phyloP scores from a whole-genome alignment of 805 yeast genomes.

The Komagataella kurtzmanii region DNA sequence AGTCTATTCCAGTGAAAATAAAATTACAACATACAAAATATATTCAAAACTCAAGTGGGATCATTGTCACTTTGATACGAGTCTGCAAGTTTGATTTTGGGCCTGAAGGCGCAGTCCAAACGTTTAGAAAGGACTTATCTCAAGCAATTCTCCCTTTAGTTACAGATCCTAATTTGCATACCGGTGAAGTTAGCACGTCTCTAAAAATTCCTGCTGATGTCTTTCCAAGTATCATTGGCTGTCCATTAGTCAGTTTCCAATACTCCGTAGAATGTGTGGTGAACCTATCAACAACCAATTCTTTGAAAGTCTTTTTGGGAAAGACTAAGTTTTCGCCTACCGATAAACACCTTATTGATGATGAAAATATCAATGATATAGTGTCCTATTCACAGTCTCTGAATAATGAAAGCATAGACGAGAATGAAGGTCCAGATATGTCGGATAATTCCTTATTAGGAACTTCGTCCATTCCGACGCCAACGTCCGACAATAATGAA shows the following conservation, averaged over 20 bases:
- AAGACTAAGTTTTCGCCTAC: background rate
- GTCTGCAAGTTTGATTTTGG: conserved; percentile 58
- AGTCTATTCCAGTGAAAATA: conserved; percentile 59
- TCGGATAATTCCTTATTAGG: background rate
- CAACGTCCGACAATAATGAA: background rate
- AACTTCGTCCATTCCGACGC: background rate
- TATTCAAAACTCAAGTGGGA: conserved; percentile 56
- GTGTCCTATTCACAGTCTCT: background rate
- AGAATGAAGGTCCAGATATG: background rate
- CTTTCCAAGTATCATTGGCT: conserved; percentile 70
- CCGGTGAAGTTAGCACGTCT: conserved; percentile 44
- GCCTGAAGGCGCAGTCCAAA: conserved; percentile 46
- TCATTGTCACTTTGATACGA: conserved; percentile 68
- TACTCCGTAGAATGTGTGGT: conserved; percentile 75
- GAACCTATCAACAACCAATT: conserved; percentile 52
- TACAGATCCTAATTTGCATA: conserved; percentile 53
- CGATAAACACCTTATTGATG: conserved; percentile 1
- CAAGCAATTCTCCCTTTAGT: conserved; percentile 69
- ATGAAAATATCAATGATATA: conserved; percentile 3
- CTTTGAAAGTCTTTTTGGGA: background rate
- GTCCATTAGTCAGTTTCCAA: conserved; percentile 64
- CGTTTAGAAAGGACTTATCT: conserved; percentile 73
- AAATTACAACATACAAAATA: conserved; percentile 56
- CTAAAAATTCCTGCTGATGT: conserved; percentile 72
- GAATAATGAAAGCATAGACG: background rate